Evolutionary conservation across 1,284 basidiomycete genomes (phyloP).

Genomic region (Cryptococcus jaspeensis): DNA sequence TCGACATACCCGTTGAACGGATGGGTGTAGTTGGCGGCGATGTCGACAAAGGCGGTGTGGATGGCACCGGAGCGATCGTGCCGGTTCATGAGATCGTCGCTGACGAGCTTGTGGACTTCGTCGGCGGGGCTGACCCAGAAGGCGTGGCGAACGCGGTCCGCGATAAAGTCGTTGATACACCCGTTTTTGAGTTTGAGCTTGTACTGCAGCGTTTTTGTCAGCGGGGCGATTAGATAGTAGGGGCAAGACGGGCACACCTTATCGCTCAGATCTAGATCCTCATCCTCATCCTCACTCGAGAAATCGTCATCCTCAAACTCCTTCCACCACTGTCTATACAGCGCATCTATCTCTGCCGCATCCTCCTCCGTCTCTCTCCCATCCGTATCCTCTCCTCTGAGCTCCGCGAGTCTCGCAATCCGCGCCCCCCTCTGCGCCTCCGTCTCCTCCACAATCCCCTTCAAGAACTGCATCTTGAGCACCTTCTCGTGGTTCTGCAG

Average conservation of each 20-base stretch:
- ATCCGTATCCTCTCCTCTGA: conserved; percentile 8
- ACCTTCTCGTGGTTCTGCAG: conserved; percentile 20
- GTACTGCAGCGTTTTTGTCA: conserved; percentile 9
- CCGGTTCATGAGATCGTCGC: neutral
- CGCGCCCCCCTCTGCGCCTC: neutral
- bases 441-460: neutral
- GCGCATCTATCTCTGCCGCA: neutral
- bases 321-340: conserved; percentile 11
- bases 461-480: conserved; percentile 5
- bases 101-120: conserved; percentile 23
- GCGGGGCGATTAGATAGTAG: no score
- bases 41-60: conserved; percentile 10
- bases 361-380: conserved; percentile 4
- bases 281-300: conserved; percentile 3
- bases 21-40: conserved; percentile 5
- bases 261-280: conserved; percentile 3
- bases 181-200: conserved; percentile 13
- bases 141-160: conserved; percentile 24
- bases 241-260: conserved; percentile 3
- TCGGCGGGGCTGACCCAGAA: conserved; percentile 37
- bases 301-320: conserved; percentile 10
- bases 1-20: conserved; percentile 3
- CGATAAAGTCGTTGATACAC: conserved; percentile 23
- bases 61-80: neutral
- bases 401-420: conserved; percentile 5